Evolutionary conservation across 352 stramenopile genomes (phyloP), one percentile per base, ranked within the genome.

Genomic region (Pythium aristosporum): DNA sequence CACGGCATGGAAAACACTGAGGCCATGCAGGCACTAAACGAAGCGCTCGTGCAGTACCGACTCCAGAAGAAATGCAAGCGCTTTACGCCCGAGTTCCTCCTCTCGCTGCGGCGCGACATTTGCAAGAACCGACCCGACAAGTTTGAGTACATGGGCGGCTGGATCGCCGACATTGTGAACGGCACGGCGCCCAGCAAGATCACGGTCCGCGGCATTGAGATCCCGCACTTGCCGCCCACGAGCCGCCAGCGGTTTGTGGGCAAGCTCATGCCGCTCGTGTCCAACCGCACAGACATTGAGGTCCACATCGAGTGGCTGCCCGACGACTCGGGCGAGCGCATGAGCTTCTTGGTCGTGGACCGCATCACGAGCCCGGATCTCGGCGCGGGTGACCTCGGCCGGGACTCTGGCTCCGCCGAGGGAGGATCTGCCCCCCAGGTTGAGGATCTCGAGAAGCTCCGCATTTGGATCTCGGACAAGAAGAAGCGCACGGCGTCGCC

Each of bases 401-500:
- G 20, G 11, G 25, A 20, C 10, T 44, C 41, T 5, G 30, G 42
- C 1, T 48, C 56, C 3, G 47, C 43, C 1, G 44, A 32, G 1
- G 32, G 20, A 6, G 25, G 1, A 6, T 10, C 13, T 6, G 39
- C 39, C 11, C 39, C 39, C 10, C 13, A 51, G 32, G 6, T 15
- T 11, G 72, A 82, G 16, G 77, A 86, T 30, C 70, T 88, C 51
- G 85, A 94, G 70, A 92, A 88, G 73, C 72, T 94, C 34, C 85
- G 85, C 53, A 94, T 94, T 56, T 94, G 85, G 85, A 91, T 94
- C 55, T 94, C 85, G 21, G 85, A 94, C 71, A 90, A 90, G 69
- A 94, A 94, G 70, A 80, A 70, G 13, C 81, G 83, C 49, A 94
- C 81, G 21, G 79, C 78, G 30, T 89, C 81, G n/a, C 85, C 85